Evolutionary conservation across 2,329 filamentous ascomycete genomes (phyloP).

Genomic region (Pseudomassariella vexata): DNA sequence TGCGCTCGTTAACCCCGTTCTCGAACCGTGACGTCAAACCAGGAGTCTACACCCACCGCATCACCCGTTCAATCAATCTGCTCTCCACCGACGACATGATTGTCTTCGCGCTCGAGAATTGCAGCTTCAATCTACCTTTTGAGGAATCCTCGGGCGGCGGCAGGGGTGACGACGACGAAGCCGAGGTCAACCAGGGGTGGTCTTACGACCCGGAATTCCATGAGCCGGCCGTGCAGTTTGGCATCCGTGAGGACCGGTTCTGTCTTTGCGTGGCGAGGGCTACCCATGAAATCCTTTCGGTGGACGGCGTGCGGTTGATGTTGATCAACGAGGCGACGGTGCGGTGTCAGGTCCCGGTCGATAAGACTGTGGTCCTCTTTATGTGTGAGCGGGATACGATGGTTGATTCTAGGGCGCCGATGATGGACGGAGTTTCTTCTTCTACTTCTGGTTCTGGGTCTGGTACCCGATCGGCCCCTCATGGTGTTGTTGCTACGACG

Average conservation of each 20-base stretch:
- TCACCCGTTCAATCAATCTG: conserved; percentile 13
- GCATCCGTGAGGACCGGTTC: conserved; percentile 12
- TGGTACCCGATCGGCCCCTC: too few species aligned
- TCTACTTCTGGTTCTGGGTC: too few species aligned
- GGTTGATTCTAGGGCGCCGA: too few species aligned
- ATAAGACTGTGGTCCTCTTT: not conserved
- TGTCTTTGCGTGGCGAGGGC: conserved; percentile 16
- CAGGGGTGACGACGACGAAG: conserved; percentile 7
- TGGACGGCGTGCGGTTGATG: conserved; percentile 1
- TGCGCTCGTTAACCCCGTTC: conserved; percentile 13
- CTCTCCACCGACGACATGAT: conserved; percentile 21
- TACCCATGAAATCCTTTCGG: not conserved
- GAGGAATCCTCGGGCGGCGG: conserved; percentile 15
- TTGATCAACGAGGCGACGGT: conserved; percentile 1
- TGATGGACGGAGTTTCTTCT: too few species aligned
- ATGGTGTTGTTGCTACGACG: too few species aligned
- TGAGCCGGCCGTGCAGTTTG: conserved; percentile 11
- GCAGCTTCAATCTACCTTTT: conserved; percentile 24
- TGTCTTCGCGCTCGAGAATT: conserved; percentile 24
- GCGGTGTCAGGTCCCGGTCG: not conserved
- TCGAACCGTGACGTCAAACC: not conserved
- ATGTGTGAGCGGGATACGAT: too few species aligned
- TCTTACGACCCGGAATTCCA: conserved; percentile 21
- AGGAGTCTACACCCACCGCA: conserved; percentile 5
- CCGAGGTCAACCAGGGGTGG: conserved; percentile 17